Base-by-base conservation (phyloP, 257 asterid genomes). In the Nicotiana paniculata region DNA sequence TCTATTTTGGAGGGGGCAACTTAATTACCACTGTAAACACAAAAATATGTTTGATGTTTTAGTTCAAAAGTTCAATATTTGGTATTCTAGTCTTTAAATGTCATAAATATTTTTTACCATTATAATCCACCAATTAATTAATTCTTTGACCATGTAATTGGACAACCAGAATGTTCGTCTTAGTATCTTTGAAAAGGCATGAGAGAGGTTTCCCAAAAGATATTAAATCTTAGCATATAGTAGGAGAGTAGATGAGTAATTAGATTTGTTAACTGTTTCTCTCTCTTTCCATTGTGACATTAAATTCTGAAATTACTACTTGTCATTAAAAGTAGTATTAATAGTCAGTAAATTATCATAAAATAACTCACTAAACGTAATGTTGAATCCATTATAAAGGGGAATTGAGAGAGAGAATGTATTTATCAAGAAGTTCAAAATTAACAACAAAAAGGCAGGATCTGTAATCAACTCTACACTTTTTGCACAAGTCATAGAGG, bases 191-290 rank as follows among this genome's bases (percentile, higher is more conserved):
- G 37, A 1, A 46, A 9, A 69, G 6, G 9, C 33, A 6, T 65
- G 46, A 30, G 7, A 13, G 11, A 65, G 18, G 21, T 13, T 2
- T 51, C 15, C 13, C 26, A 21, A 39, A 51, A 51, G 51, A 10
- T 9, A 16, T 21, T 32, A 24, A 21, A 21, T 21, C 24, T 51
- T 1, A 51, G 64, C 59, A 32, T 37, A 77, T 48, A 53, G 51
- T 61, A 6, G 54, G 26, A 12, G 12, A 58, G 24, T 28, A 51
- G 54, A 81, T 77, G 79, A 85, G 68, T 67, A 59, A 66, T 77
- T 85, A 64, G 39, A 68, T 77, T 77, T 67, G 57, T 82, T 81
- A 85, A 82, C 81, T 46, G 87, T 74, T 53, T 62, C 79, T 46
- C 61, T 58, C 33, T 72, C 21, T 48, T 16, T 32, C 48, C 26